Evolutionary conservation across 169 alveolate genomes (phyloP).

Genomic region (Plasmodium knowlesi): DNA sequence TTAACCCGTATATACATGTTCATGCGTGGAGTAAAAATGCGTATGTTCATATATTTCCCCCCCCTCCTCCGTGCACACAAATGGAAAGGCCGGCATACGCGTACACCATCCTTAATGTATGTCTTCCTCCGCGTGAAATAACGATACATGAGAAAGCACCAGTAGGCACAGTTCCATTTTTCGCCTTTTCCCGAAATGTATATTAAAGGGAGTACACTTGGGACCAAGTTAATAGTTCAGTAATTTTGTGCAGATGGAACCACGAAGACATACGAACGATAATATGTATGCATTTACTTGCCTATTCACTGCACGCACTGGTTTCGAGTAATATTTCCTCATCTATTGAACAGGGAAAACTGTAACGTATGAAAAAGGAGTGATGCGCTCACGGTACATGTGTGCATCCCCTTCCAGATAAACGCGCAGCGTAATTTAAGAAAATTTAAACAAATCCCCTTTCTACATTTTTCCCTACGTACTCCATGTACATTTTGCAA

Average conservation of each 20-base stretch:
- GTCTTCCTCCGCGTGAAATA: neutral
- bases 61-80: neutral
- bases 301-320: neutral
- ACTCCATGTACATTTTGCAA: neutral
- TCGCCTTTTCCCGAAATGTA: neutral
- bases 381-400: neutral
- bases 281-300: neutral
- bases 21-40: neutral
- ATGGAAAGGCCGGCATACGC: neutral
- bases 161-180: slow-evolving; percentile 46
- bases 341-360: neutral
- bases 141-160: slow-evolving; percentile 5
- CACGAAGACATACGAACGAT: neutral
- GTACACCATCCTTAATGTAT: neutral
- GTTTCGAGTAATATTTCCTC: neutral
- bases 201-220: neutral
- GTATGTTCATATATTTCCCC: neutral
- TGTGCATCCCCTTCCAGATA: neutral
- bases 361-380: neutral
- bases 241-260: neutral
- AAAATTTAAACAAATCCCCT: neutral
- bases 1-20: neutral
- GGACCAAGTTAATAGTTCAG: neutral
- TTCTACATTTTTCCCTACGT: neutral
- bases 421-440: neutral